phyloP scores from a whole-genome alignment of 345 rosid species.

The Schrenkiella parvula region DNA sequence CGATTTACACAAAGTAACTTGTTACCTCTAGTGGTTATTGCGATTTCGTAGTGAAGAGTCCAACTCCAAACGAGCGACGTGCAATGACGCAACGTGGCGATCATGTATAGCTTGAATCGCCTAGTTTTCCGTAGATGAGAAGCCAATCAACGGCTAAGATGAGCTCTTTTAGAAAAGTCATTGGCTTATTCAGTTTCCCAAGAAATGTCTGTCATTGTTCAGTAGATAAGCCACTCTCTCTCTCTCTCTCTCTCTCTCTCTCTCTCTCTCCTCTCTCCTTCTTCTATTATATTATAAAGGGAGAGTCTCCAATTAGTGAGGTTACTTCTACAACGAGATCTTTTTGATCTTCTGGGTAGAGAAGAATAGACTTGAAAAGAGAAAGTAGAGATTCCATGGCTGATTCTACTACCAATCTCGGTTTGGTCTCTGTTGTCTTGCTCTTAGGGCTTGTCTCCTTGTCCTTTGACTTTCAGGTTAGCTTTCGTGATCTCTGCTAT shows the following conservation, averaged over 20 bases:
- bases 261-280: not conserved
- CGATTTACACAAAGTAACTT: not conserved
- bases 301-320: not conserved
- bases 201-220: conserved; percentile 28
- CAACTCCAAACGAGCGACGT: conserved; percentile 6
- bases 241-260: not conserved
- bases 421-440: conserved; percentile 29
- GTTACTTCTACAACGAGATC: not conserved
- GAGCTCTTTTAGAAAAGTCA: not conserved
- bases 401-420: conserved; percentile 15
- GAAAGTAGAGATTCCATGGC: conserved; percentile 20
- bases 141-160: conserved; percentile 34
- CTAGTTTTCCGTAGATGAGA: not conserved
- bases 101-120: conserved; percentile 16
- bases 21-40: not conserved
- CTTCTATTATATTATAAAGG: not conserved
- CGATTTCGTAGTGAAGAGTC: conserved; percentile 21
- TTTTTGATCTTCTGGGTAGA: not conserved
- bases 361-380: not conserved
- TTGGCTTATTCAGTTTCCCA: conserved; percentile 30
- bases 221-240: conserved; percentile 29
- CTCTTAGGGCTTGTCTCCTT: conserved; percentile 30
- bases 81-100: conserved; percentile 14
- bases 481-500: not conserved
- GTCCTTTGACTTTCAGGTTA: conserved; percentile 22